Evolutionary conservation across 31 red algal species (phyloP).

Genomic region (Odonthalia washingtoniensis): DNA sequence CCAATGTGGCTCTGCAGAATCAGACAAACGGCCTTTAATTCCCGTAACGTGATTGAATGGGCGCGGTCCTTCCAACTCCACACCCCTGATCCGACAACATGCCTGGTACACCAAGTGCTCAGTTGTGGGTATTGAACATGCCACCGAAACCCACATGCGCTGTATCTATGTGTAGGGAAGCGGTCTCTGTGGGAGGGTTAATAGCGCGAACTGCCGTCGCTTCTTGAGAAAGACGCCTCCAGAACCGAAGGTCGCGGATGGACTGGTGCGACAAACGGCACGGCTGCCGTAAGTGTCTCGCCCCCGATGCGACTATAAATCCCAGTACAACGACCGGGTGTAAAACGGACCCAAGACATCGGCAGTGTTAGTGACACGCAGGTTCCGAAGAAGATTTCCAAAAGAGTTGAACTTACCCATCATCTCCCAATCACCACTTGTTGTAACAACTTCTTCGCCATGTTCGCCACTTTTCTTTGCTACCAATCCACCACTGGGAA

Average conservation of each 20-base stretch:
- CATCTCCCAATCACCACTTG: neutral
- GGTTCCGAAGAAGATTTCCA: conserved; percentile 35
- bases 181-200: neutral
- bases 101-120: neutral
- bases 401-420: neutral
- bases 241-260: conserved; percentile 36
- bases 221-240: neutral
- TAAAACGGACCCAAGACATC: conserved; percentile 45
- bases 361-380: conserved; percentile 37
- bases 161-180: conserved; percentile 14
- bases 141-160: conserved; percentile 38
- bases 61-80: conserved; percentile 39
- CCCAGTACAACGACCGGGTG: conserved; percentile 50
- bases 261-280: conserved; percentile 33
- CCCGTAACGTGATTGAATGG: neutral
- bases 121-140: too few relatives aligned
- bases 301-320: neutral
- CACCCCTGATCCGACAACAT: neutral
- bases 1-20: neutral
- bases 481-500: conserved; percentile 34
- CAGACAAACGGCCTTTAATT: conserved; percentile 18
- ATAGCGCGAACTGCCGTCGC: neutral
- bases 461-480: conserved; percentile 21
- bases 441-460: neutral
- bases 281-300: neutral